These are phyloP conservation scores for Camillea tinctor DNA, from an alignment of 2,329 filamentous ascomycete genomes.

Conservation along the genomic window DNA sequence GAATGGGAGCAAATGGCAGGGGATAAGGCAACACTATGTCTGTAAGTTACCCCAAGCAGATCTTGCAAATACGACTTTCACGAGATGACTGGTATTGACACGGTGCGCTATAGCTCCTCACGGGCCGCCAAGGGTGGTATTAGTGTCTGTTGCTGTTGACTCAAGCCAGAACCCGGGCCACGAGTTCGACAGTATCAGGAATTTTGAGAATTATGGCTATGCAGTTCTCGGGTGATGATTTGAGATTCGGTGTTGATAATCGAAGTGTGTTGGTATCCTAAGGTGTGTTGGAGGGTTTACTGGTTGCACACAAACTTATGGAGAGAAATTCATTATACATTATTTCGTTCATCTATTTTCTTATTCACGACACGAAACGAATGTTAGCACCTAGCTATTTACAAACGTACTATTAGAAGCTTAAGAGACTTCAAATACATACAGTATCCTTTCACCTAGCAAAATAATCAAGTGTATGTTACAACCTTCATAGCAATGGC, in stretches of 20 bases:
- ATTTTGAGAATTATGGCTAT: constrained; percentile 5
- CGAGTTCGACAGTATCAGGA: not conserved
- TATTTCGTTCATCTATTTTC: no score
- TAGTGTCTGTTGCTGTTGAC: constrained; percentile 17
- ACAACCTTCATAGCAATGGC: no score
- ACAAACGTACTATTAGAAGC: no score
- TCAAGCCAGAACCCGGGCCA: not conserved
- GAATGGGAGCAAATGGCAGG: constrained; percentile 4
- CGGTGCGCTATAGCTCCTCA: not conserved
- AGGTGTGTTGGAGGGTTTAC: no score
- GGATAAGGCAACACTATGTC: not conserved
- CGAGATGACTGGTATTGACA: not conserved
- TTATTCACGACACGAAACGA: no score
- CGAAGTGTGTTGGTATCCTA: no score
- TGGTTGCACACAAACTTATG: no score
- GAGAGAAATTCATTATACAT: no score
- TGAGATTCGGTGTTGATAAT: not conserved
- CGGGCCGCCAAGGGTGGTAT: constrained; percentile 9
- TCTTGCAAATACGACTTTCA: not conserved
- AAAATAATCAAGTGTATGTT: no score
- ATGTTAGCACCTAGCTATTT: no score
- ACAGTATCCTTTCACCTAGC: no score
- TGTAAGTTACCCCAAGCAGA: constrained; percentile 3
- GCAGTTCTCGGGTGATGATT: constrained; percentile 4
- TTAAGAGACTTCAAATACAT: no score